Percentiles rank a stretch among this genome's conserved stretches.
These are phyloP conservation scores for Backusella macrospora DNA, from an alignment of 192 early-diverging fungal species.

Conservation along the genomic window DNA sequence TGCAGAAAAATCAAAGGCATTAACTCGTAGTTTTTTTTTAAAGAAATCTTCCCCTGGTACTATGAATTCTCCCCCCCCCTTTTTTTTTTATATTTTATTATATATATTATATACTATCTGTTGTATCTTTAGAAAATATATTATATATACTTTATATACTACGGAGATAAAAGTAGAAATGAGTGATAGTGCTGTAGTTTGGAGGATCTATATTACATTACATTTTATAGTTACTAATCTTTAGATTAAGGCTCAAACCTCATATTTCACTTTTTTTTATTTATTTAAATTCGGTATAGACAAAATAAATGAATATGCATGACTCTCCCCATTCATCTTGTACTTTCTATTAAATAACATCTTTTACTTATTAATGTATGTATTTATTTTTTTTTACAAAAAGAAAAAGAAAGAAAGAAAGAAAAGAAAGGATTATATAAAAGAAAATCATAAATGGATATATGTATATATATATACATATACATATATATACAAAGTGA, in stretches of 20 bases:
- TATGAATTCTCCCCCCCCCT: too few species aligned
- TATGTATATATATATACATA: not conserved
- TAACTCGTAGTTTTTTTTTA: constrained; percentile 8
- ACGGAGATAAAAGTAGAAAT: too few species aligned
- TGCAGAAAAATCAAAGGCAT: constrained; percentile 9
- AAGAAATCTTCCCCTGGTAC: not conserved
- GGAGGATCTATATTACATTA: too few species aligned
- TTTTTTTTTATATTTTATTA: too few species aligned
- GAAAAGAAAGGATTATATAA: not conserved
- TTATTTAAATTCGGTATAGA: not conserved
- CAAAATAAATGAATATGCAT: not conserved
- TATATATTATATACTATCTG: too few species aligned
- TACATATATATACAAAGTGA: not conserved
- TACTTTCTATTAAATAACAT: not conserved
- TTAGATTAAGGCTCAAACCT: too few species aligned
- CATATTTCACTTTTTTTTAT: not conserved
- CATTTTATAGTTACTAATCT: too few species aligned
- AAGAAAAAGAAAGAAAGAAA: too few species aligned
- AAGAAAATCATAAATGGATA: not conserved
- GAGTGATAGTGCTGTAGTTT: too few species aligned
- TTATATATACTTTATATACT: too few species aligned
- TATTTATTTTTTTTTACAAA: not conserved
- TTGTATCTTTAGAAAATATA: too few species aligned
- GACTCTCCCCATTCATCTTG: too few species aligned
- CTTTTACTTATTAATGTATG: not conserved